A percentile compares a stretch with the other conserved stretches of the same genome.
These are phyloP conservation scores for Jatropha multifida DNA, from an alignment of 441 rosid genomes.

Conservation along the genomic window DNA sequence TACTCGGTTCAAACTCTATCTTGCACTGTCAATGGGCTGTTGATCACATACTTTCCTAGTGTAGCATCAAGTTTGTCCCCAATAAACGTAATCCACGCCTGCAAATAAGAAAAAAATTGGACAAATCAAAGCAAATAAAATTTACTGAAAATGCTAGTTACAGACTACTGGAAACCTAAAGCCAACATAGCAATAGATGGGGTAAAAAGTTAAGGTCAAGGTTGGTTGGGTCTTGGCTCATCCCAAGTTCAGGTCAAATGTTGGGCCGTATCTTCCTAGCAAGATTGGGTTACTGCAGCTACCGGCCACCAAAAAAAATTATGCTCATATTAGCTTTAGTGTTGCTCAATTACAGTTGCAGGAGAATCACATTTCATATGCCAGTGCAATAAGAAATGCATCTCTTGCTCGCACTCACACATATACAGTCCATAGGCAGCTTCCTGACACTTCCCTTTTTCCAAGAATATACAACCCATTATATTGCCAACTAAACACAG, in stretches of 20 bases:
- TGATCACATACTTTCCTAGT: conserved; percentile 41
- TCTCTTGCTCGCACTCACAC: background rate
- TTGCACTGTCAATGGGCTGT: conserved; percentile 33
- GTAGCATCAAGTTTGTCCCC: conserved; percentile 85
- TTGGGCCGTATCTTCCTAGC: background rate
- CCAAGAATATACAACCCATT: background rate
- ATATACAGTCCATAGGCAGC: background rate
- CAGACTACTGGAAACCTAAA: background rate
- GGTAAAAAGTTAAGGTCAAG: background rate
- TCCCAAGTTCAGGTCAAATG: background rate
- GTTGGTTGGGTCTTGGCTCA: background rate
- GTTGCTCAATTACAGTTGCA: background rate
- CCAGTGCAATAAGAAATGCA: background rate
- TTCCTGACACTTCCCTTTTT: background rate
- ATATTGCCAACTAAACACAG: background rate
- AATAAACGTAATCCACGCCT: conserved; percentile 79
- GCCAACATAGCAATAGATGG: background rate
- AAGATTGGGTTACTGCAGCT: background rate
- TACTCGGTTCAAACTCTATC: conserved; percentile 27
- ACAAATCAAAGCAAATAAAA: conserved; percentile 5
- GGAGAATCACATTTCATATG: background rate
- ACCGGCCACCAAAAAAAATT: background rate
- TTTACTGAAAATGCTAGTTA: background rate
- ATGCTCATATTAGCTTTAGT: background rate
- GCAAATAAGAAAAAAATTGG: conserved; percentile 21